Conservation (phyloP, 176 grass and related monocot species). For the Zoysia pacifica region DNA sequence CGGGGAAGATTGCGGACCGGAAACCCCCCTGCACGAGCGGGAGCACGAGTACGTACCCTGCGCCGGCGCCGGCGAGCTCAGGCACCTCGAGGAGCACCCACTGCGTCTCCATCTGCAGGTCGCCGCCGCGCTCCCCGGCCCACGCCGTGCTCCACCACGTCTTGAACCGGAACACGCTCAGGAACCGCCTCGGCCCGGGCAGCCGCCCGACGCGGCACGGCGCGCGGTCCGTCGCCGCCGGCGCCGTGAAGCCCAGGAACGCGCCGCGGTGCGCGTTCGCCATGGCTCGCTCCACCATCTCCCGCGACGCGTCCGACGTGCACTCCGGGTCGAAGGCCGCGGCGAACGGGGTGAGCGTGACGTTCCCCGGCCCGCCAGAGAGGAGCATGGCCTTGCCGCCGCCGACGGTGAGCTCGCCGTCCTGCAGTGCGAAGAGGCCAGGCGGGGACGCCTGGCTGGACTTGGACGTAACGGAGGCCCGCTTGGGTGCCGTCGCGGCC, state of each 20-base stretch:
- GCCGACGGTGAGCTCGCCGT: constrained; percentile 41
- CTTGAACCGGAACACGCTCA: constrained; percentile 88
- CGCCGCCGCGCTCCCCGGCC: constrained; percentile 45
- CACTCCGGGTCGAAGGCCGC: neutral
- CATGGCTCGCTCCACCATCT: neutral
- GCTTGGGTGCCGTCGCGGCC: neutral
- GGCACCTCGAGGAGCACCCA: constrained; percentile 61
- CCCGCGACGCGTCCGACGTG: neutral
- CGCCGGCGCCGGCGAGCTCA: constrained; percentile 30
- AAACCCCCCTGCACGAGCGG: constrained; percentile 64
- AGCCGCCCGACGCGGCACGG: constrained; percentile 51
- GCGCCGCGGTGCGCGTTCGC: constrained; percentile 2
- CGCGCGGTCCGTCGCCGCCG: constrained; percentile 40
- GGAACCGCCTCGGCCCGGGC: constrained; percentile 37
- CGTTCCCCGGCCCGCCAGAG: constrained; percentile 46
- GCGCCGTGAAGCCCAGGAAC: constrained; percentile 58
- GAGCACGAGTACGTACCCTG: constrained; percentile 58
- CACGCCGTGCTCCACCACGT: constrained; percentile 80
- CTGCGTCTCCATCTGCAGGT: constrained; percentile 78
- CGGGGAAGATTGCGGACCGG: constrained; percentile 61
- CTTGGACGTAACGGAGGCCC: neutral
- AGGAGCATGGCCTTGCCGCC: constrained; percentile 33
- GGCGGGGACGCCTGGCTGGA: neutral
- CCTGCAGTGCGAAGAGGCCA: constrained; percentile 43
- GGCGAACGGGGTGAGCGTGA: constrained; percentile 41